Evolutionary conservation across 495 filamentous ascomycete genomes (phyloP), one percentile per base, ranked within the genome.

Genomic region (Clohesyomyces aquaticus): DNA sequence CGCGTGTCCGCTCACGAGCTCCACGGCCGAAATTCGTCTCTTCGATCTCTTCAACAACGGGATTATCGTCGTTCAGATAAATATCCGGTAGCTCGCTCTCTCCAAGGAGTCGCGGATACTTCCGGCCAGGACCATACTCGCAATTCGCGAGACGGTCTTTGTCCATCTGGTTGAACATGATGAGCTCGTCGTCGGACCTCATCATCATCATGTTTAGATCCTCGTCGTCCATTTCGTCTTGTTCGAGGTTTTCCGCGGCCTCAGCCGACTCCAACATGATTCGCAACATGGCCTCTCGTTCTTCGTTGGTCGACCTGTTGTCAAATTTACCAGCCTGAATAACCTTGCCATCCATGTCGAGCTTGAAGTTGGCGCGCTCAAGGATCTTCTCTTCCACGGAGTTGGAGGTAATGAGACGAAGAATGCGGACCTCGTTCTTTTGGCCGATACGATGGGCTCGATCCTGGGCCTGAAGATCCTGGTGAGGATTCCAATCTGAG

Each of bases 401-500:
- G 68, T 96, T 95, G 3, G 91, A 93, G 65, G 88, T 96, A 75
- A 98, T 98, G 41, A 98, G 80, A 69, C 94, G 85, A 65, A 98
- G 78, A 71, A 98, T 98, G 27, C 94, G 90, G 32, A 98, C 94
- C 77, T 98, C 94, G 72, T 98, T 98, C 86, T 98, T 98, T 75
- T 98, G 94, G 52, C 94, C 94, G 66, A 98, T 98, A 87, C 94
- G 94, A 85, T 98, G 94, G 22, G 94, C 94, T 86, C 94, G 93
- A 87, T 98, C 94, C 75, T 98, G 94, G 27, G 94, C 94, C 77
- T 98, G 94, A 73, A 98, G 78, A 88, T 98, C 94, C 77, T 98
- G 94, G 77, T 98, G 94, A 70, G 94, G 94, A 78, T 98, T 98
- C 94, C 94, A 98, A 79, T 98, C 94, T 0, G 94, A 98, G 76